A percentile compares a stretch with the other conserved stretches of the same genome.
Evolutionary conservation across 2,329 filamentous ascomycete species (phyloP).

Genomic region (Sarocladium oryzae): DNA sequence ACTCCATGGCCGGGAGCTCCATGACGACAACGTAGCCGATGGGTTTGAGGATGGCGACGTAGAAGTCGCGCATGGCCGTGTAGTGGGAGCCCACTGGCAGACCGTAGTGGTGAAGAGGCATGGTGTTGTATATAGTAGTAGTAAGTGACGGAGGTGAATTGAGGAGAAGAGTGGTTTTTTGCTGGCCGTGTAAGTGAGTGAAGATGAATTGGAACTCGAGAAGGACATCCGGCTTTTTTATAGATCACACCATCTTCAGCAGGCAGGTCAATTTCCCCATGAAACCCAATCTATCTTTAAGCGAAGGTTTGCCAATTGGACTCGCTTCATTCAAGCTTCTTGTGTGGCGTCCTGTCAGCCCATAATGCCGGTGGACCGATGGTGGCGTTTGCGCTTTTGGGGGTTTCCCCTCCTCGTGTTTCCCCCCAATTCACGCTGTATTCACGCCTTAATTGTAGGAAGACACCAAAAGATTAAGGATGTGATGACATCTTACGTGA

Average conservation of each 20-base stretch:
- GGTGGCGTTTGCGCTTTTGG: background rate
- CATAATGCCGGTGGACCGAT: background rate
- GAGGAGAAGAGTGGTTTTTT: background rate
- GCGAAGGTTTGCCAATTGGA: background rate
- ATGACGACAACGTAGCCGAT: slow-evolving; percentile 27
- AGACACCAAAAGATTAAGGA: background rate
- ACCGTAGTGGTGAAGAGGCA: slow-evolving; percentile 4
- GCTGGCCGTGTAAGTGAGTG: background rate
- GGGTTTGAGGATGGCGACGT: slow-evolving; percentile 27
- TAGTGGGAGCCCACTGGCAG: slow-evolving; percentile 2
- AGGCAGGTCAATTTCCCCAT: background rate
- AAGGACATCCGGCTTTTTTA: no score
- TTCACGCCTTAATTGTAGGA: background rate
- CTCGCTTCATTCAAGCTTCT: background rate
- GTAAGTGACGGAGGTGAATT: background rate
- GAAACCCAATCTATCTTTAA: background rate
- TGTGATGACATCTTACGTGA: background rate
- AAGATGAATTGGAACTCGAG: background rate
- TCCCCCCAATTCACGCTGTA: background rate
- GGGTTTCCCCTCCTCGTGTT: no score
- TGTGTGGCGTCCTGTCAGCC: background rate
- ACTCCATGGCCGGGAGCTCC: slow-evolving; percentile 12
- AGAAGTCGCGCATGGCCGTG: slow-evolving; percentile 17
- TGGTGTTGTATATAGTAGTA: background rate
- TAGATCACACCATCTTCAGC: no score